Evolutionary conservation across 495 filamentous ascomycete species (phyloP).

Genomic region (Parathielavia appendiculata): DNA sequence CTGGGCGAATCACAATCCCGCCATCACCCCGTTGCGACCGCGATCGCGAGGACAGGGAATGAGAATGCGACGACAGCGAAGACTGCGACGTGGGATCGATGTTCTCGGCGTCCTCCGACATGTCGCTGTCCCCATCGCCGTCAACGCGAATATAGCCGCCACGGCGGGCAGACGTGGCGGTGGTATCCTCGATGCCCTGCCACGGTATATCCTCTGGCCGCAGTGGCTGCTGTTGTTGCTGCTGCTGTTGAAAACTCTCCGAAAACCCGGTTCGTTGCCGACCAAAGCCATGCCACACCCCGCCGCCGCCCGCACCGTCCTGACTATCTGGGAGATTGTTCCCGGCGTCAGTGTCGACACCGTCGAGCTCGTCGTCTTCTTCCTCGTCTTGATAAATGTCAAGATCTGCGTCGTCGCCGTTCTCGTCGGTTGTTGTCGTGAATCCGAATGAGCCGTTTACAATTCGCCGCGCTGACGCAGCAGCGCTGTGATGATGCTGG

Average conservation of each 20-base stretch:
- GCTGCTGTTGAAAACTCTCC: background rate
- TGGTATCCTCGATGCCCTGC: conserved; percentile 40
- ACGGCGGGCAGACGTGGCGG: background rate
- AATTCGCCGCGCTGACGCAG: background rate
- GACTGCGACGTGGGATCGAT: conserved; percentile 28
- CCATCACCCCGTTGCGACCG: background rate
- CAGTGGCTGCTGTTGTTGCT: conserved; percentile 3
- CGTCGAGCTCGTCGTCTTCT: conserved; percentile 31
- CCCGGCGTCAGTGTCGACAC: conserved; percentile 29
- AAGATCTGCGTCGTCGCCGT: conserved; percentile 21
- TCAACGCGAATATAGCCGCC: background rate
- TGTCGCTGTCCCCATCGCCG: conserved; percentile 13
- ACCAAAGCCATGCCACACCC: conserved; percentile 13
- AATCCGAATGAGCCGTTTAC: conserved; percentile 8
- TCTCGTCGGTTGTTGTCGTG: background rate
- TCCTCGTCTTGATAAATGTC: conserved; percentile 16
- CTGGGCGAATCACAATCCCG: conserved; percentile 21
- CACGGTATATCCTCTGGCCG: conserved; percentile 41
- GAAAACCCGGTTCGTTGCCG: background rate
- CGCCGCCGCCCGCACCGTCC: background rate
- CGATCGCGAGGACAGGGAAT: background rate
- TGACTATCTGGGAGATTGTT: conserved; percentile 2
- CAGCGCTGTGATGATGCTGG: background rate
- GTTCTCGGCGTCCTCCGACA: conserved; percentile 40
- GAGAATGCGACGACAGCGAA: conserved; percentile 7